Base-by-base conservation (phyloP, 2,329 filamentous ascomycete species). In the Fonsecaea monophora region DNA sequence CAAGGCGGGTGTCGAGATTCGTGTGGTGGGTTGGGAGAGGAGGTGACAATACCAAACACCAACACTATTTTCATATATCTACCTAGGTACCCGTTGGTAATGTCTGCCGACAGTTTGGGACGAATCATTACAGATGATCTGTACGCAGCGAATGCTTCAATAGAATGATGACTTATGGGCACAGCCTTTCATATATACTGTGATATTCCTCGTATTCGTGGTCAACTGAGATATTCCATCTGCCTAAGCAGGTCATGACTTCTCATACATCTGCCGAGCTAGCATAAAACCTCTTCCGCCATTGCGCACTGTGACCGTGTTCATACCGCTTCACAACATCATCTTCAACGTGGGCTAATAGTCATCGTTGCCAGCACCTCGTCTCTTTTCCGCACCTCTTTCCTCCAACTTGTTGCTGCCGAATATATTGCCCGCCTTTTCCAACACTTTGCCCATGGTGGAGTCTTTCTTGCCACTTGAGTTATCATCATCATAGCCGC, bases 1-100 rank as follows among this genome's bases (percentile, higher is more conserved):
- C 61, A 82, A 84, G 34, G 82, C 82, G 8, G 80, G 84, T 55
- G 78, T 84, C 34, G 80, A 80, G 34, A 79, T 84, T 53, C 80
- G 82, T 74, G 77, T 85, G 69, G 75, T 82, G 64, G 81, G 81
- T 10, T 82, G 77, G 76, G 79, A 82, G 70, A 75, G 75, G 67
- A 40, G 66, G n/a, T 62, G 42, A 62, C 4, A 25, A 25, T 25
- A 2, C 25, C 25, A 25, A 25, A 25, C 25, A 25, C 25, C 25
- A 25, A 25, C 25, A 25, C 25, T 25, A 25, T 25, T 25, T 25
- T 3, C 25, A 25, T 25, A 25, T 25, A 2, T 25, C 25, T 25
- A 25, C 25, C 25, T 25, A 25, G 25, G 25, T 25, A 25, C 25
- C 25, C 2, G 21, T 25, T 25, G 25, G 3, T 25, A 25, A 25